Conservation (phyloP, 768 basidiomycete genomes). For the Trametes sanguinea region DNA sequence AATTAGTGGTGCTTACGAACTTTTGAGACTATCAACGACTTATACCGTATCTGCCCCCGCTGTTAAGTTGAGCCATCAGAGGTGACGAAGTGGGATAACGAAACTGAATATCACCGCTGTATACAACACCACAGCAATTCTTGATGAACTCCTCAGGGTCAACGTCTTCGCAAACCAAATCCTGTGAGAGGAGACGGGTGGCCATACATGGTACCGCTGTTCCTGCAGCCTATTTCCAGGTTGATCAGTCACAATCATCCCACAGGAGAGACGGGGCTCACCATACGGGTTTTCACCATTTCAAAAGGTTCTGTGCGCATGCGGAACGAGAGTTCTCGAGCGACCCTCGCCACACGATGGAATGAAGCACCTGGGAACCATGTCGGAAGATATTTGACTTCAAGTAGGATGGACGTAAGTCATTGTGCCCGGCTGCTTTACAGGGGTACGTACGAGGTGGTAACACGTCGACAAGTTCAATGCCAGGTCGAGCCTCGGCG, state of each 20-base stretch:
- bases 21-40: background rate
- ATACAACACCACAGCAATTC: background rate
- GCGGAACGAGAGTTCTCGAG: background rate
- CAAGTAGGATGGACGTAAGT: too few species aligned
- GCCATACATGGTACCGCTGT: background rate
- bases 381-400: conserved; percentile 16
- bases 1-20: background rate
- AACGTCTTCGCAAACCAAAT: background rate
- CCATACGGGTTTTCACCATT: background rate
- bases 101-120: background rate
- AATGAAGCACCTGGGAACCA: conserved; percentile 26
- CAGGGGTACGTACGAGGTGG: too few species aligned
- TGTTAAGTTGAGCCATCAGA: background rate
- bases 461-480: too few species aligned
- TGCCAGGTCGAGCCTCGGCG: too few species aligned
- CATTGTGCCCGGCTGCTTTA: too few species aligned
- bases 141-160: background rate
- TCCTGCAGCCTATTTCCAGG: background rate
- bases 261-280: background rate
- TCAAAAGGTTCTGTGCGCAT: conserved; percentile 1
- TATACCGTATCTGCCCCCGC: conserved; percentile 10
- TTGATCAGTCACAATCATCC: background rate
- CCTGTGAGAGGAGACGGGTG: background rate
- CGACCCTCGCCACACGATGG: conserved; percentile 8
- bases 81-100: background rate